A percentile compares a stretch with the other conserved stretches of the same genome.
Conservation (phyloP, 352 stramenopile genomes). For the Blastocystis hominis region DNA sequence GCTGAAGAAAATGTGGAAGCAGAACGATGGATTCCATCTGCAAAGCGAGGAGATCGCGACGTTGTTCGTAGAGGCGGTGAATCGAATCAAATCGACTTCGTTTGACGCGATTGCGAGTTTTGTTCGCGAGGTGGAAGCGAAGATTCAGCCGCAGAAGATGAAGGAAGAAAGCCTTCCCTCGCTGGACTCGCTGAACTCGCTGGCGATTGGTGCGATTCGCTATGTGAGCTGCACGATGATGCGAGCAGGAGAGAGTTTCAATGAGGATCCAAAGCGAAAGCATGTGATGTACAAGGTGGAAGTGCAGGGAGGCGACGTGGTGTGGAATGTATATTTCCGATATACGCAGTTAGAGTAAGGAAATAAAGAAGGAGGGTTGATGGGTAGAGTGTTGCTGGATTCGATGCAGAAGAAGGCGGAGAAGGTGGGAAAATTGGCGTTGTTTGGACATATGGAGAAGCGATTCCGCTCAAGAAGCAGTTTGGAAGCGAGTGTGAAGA, state of each 20-base stretch:
- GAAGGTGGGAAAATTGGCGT: neutral
- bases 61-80: neutral
- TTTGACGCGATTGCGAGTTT: neutral
- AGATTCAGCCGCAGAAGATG: neutral
- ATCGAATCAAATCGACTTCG: neutral
- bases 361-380: neutral
- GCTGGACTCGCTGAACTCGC: neutral
- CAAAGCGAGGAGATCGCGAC: neutral
- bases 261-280: neutral
- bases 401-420: neutral
- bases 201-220: neutral
- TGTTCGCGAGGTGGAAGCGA: neutral
- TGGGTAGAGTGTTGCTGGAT: neutral
- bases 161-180: neutral
- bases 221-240: neutral
- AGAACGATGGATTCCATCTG: neutral
- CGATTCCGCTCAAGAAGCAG: neutral
- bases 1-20: neutral
- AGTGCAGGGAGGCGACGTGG: neutral
- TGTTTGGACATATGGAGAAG: neutral
- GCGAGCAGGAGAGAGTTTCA: neutral
- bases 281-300: neutral
- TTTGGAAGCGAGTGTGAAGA: neutral
- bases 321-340: neutral
- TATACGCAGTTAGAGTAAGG: neutral